These are phyloP conservation scores for Lasiodiplodia sp. DNA, from an alignment of 2,329 filamentous ascomycete genomes.

Conservation along the genomic window DNA sequence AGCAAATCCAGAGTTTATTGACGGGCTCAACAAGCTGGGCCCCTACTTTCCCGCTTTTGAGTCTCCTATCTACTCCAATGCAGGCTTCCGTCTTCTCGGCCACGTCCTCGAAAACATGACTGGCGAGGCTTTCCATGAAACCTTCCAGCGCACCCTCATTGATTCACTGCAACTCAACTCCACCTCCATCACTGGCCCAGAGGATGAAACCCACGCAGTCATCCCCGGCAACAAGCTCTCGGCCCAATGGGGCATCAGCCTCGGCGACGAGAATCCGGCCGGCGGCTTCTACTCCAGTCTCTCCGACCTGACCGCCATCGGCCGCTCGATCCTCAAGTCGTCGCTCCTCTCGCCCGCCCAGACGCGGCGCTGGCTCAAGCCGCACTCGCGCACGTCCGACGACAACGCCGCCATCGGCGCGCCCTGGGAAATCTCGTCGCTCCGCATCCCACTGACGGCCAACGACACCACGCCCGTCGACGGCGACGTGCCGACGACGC, in stretches of 20 bases:
- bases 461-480: neutral
- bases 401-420: constrained; percentile 33
- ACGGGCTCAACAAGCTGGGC: constrained; percentile 42
- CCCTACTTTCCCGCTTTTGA: constrained; percentile 44
- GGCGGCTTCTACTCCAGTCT: constrained; percentile 39
- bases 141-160: constrained; percentile 48
- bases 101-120: constrained; percentile 52
- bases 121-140: constrained; percentile 43
- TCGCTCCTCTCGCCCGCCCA: constrained; percentile 32
- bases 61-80: constrained; percentile 47
- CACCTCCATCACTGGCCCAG: constrained; percentile 45
- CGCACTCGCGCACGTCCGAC: constrained; percentile 34
- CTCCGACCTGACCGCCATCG: constrained; percentile 35
- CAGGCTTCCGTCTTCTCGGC: constrained; percentile 45
- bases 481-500: constrained; percentile 13
- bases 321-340: constrained; percentile 36
- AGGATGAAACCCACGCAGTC: constrained; percentile 38
- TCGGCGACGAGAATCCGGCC: constrained; percentile 28
- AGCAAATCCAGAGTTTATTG: constrained; percentile 44
- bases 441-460: constrained; percentile 34
- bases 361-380: constrained; percentile 38
- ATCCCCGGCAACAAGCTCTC: constrained; percentile 42
- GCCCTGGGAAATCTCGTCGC: constrained; percentile 37
- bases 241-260: neutral
- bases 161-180: constrained; percentile 49